Percentiles rank a stretch among this genome's conserved stretches.
Conservation (phyloP, 1,284 basidiomycete genomes). For the Ustilago cynodontis region DNA sequence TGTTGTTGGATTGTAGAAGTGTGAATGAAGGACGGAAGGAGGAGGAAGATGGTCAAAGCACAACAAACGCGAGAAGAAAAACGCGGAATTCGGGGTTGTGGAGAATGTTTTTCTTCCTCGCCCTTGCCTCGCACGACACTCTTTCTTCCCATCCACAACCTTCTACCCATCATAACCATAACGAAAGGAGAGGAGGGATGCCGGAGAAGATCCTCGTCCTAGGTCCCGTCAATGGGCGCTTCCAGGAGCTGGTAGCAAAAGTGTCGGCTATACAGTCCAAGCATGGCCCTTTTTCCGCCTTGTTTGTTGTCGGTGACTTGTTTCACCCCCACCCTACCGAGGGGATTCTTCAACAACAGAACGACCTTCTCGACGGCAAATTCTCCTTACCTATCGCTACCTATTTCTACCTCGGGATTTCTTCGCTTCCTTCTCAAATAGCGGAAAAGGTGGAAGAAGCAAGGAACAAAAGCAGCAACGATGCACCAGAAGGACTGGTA, state of each 20-base stretch:
- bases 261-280: slow-evolving; percentile 88
- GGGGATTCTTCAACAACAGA: slow-evolving; percentile 73
- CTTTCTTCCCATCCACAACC: slow-evolving; percentile 9
- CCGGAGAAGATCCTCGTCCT: slow-evolving; percentile 79
- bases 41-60: slow-evolving; percentile 17
- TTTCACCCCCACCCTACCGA: slow-evolving; percentile 74
- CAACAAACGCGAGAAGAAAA: too few species aligned
- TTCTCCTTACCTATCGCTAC: slow-evolving; percentile 85
- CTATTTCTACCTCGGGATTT: slow-evolving; percentile 89
- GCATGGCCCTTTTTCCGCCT: slow-evolving; percentile 92
- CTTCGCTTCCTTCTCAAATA: slow-evolving; percentile 5
- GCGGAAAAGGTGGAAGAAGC: slow-evolving; percentile 11
- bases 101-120: slow-evolving; percentile 3
- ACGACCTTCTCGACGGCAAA: slow-evolving; percentile 77
- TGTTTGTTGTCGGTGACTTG: slow-evolving; percentile 89
- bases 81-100: slow-evolving; percentile 25
- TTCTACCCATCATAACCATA: neutral
- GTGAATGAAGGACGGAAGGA: neutral
- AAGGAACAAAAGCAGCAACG: neutral
- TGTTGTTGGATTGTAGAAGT: too few species aligned
- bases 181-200: too few species aligned
- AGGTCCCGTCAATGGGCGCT: slow-evolving; percentile 83
- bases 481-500: slow-evolving; percentile 12
- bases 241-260: slow-evolving; percentile 82
- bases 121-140: too few species aligned